Conservation (phyloP, 305 asterid genomes). For the Solanum aculeatissimum region DNA sequence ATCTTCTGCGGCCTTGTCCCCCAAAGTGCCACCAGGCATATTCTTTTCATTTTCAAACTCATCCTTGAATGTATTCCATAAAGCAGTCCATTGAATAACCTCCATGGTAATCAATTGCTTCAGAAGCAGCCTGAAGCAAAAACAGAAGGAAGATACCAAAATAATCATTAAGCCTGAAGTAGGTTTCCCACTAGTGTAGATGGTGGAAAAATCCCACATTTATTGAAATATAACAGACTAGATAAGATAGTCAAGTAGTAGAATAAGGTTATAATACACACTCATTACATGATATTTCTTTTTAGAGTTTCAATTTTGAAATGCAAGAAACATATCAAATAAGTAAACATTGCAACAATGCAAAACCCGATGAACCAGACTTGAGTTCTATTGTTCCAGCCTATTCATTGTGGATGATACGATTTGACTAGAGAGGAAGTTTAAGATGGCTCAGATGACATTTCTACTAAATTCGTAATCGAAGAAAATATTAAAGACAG, state of each 20-base stretch:
- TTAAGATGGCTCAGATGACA: neutral
- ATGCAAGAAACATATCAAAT: neutral
- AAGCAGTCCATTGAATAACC: slow-evolving; percentile 74
- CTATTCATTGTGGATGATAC: neutral
- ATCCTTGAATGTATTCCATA: slow-evolving; percentile 75
- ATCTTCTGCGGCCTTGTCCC: slow-evolving; percentile 85
- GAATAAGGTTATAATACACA: neutral
- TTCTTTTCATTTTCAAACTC: slow-evolving; percentile 82
- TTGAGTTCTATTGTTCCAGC: neutral
- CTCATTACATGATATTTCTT: neutral
- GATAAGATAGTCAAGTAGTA: neutral
- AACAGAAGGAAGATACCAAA: neutral
- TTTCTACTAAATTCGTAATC: neutral
- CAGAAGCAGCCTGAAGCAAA: slow-evolving; percentile 44
- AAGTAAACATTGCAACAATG: neutral
- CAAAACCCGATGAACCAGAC: neutral
- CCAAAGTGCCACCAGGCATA: slow-evolving; percentile 77
- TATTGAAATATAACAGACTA: neutral
- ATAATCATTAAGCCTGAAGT: neutral
- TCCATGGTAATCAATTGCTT: slow-evolving; percentile 91
- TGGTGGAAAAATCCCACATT: neutral
- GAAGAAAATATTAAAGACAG: neutral
- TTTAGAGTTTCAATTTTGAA: neutral
- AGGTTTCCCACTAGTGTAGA: neutral
- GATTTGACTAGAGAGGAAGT: neutral